Evolutionary conservation across 2,329 filamentous ascomycete genomes (phyloP).

Genomic region (Talaromyces sp.): DNA sequence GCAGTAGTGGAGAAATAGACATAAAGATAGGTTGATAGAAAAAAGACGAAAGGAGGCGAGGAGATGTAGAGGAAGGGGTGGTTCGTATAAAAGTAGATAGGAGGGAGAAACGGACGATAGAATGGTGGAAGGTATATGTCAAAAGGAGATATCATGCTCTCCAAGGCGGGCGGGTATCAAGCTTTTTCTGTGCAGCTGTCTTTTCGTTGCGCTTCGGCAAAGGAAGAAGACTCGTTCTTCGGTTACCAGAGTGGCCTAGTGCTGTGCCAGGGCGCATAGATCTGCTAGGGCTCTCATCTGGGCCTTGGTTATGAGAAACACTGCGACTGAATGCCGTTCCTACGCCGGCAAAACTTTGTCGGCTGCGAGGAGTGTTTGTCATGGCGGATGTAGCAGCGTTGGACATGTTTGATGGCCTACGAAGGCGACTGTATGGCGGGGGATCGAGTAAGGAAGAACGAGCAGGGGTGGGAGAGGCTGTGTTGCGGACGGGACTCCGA

Average conservation of each 20-base stretch:
- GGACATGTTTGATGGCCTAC: slow-evolving; percentile 24
- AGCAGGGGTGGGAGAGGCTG: slow-evolving; percentile 31
- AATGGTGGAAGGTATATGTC: not conserved
- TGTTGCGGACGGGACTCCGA: slow-evolving; percentile 33
- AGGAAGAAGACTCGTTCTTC: slow-evolving; percentile 46
- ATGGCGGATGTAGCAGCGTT: slow-evolving; percentile 16
- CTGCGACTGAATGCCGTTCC: slow-evolving; percentile 32
- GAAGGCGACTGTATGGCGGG: slow-evolving; percentile 47
- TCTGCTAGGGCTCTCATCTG: slow-evolving; percentile 32
- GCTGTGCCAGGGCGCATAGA: slow-evolving; percentile 41
- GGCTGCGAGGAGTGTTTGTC: slow-evolving; percentile 37
- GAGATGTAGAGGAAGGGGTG: not conserved
- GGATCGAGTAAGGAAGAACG: slow-evolving; percentile 39
- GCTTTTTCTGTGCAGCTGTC: slow-evolving; percentile 25
- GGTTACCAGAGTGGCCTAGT: slow-evolving; percentile 41
- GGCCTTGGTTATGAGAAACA: slow-evolving; percentile 25
- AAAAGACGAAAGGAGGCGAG: not conserved
- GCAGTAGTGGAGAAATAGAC: not conserved
- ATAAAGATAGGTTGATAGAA: slow-evolving; percentile 5
- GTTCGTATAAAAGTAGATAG: slow-evolving; percentile 1
- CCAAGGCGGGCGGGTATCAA: slow-evolving; percentile 42
- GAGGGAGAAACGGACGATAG: not conserved
- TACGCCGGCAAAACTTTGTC: slow-evolving; percentile 42
- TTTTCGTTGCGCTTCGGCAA: slow-evolving; percentile 39
- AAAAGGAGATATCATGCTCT: slow-evolving; percentile 18